phyloP scores from a whole-genome alignment of 805 yeast genomes.

The Ogataea minuta region DNA sequence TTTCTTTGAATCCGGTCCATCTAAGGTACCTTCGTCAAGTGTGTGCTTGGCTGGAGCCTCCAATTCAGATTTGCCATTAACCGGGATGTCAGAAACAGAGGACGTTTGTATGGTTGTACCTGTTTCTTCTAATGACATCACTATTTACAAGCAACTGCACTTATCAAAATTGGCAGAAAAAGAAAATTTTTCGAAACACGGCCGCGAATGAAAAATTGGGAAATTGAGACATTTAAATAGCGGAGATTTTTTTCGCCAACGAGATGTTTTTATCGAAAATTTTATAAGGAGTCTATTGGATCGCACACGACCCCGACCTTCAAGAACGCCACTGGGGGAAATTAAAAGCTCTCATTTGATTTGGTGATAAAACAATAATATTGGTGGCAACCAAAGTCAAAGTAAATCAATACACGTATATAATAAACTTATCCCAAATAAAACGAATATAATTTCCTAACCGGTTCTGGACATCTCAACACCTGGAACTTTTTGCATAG shows the following conservation, averaged over 20 bases:
- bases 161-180: conserved; percentile 18
- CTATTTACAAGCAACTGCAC: conserved; percentile 21
- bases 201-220: conserved; percentile 21
- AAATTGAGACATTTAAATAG: conserved; percentile 26
- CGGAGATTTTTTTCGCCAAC: conserved; percentile 18
- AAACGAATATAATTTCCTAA: too few relatives aligned
- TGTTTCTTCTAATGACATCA: conserved; percentile 30
- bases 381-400: too few relatives aligned
- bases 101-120: conserved; percentile 18
- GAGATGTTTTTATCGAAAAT: conserved; percentile 5
- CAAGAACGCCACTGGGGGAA: conserved; percentile 11
- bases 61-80: conserved; percentile 13
- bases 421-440: too few relatives aligned
- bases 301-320: conserved; percentile 2
- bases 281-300: neutral
- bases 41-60: conserved; percentile 13
- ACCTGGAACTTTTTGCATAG: too few relatives aligned
- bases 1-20: conserved; percentile 11
- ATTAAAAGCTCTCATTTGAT: neutral
- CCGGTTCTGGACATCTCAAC: too few relatives aligned
- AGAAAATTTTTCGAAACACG: conserved; percentile 10
- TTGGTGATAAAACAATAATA: too few relatives aligned
- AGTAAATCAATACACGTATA: too few relatives aligned
- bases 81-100: conserved; percentile 13
- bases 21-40: conserved; percentile 12